A percentile compares a stretch with the other conserved stretches of the same genome.
phyloP scores from a whole-genome alignment of 169 alveolate genomes.

The Eimeria brunetti region DNA sequence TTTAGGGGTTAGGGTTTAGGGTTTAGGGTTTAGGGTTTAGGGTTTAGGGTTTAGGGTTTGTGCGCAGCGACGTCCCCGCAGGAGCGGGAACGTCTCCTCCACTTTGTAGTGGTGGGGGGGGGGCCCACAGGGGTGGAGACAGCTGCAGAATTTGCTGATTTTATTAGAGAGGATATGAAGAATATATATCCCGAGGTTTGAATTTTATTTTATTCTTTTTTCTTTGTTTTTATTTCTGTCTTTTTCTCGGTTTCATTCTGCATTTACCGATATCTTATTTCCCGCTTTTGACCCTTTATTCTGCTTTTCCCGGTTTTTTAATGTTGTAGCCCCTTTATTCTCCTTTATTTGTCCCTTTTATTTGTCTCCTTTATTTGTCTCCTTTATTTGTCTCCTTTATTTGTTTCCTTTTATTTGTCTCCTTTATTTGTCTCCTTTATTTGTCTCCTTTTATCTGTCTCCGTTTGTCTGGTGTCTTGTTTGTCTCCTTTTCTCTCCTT shows the following conservation, averaged over 20 bases:
- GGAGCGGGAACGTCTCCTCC: constrained; percentile 76
- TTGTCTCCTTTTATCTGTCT: no score
- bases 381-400: no score
- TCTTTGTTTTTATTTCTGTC: no score
- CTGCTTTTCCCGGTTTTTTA: neutral
- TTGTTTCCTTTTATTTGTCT: no score
- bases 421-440: no score
- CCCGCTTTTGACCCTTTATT: no score
- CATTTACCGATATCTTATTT: no score
- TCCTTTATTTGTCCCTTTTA: neutral
- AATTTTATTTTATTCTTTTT: neutral
- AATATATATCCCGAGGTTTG: constrained; percentile 61
- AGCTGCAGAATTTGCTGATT: constrained; percentile 82
- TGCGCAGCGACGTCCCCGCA: constrained; percentile 58
- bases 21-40: constrained; percentile 9
- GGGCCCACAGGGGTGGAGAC: constrained; percentile 84
- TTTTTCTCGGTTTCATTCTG: no score
- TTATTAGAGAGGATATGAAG: constrained; percentile 78
- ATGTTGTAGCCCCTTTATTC: neutral
- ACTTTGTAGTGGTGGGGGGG: constrained; percentile 84
- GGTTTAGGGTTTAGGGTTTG: neutral
- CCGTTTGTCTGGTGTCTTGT: no score
- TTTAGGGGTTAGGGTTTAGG: neutral
- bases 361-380: no score
- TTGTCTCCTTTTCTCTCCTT: no score